Evolutionary conservation across 2,329 filamentous ascomycete species (phyloP).

Genomic region (Ophiognomonia clavigignenti-juglandacearum): DNA sequence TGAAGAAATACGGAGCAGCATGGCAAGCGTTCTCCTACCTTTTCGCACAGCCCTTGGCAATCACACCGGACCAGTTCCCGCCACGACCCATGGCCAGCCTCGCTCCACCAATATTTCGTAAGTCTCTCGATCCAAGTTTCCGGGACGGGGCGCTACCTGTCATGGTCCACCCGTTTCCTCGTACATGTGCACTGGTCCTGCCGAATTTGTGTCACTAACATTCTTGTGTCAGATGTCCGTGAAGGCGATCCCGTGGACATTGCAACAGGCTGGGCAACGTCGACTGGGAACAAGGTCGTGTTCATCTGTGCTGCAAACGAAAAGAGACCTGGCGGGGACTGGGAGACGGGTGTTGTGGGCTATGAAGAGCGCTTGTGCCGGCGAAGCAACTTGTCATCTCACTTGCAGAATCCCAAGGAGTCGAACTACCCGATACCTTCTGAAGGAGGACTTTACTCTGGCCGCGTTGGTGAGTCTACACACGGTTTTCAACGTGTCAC

Average conservation of each 20-base stretch:
- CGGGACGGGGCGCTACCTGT: background rate
- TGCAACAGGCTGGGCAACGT: conserved; percentile 50
- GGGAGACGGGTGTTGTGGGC: conserved; percentile 59
- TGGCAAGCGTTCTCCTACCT: conserved; percentile 58
- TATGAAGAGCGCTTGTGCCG: conserved; percentile 71
- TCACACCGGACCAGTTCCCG: conserved; percentile 33
- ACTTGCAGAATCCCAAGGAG: conserved; percentile 56
- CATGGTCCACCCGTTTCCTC: background rate
- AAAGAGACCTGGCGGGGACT: conserved; percentile 72
- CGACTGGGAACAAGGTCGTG: conserved; percentile 44
- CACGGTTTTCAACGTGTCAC: conserved; percentile 3
- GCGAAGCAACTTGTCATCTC: conserved; percentile 67
- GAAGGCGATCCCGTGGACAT: conserved; percentile 55
- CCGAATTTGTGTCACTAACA: conserved; percentile 11
- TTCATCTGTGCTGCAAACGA: conserved; percentile 74
- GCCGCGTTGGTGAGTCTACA: conserved; percentile 55
- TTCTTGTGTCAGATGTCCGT: conserved; percentile 38
- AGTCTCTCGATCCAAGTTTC: conserved; percentile 17
- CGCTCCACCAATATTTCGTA: conserved; percentile 41
- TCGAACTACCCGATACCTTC: conserved; percentile 68
- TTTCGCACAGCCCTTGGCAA: conserved; percentile 43
- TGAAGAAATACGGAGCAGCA: conserved; percentile 48
- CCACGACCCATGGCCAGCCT: conserved; percentile 30
- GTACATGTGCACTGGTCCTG: conserved; percentile 16
- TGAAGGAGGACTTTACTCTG: conserved; percentile 65